Evolutionary conservation across 805 yeast genomes (phyloP), one percentile per base, ranked within the genome.

Genomic region (Candida insectorum): DNA sequence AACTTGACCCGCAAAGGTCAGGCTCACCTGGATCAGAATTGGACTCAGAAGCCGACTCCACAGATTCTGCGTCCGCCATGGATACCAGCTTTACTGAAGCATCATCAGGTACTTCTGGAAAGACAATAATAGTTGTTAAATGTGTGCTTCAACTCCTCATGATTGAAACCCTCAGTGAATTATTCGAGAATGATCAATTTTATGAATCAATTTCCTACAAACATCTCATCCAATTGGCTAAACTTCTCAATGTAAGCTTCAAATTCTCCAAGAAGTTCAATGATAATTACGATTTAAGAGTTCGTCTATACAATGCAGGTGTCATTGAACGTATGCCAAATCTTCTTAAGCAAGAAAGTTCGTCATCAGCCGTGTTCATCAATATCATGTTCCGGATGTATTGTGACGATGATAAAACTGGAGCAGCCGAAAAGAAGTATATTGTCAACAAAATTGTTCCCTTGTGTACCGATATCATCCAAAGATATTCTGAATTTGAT

Each of bases 321-420:
- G 81, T 88, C 25, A 91, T 89, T 60, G 95, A 87, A 50, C 81
- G 89, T 52, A 71, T 91, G 35, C 98, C 99, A 14, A 94, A 93
- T 48, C 63, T 93, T 48, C 65, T 89, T 48, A 85, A 85, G 48
- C 98, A 94, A 59, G 98, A 94, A 58, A 80, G 95, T 0, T 77
- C 87, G 22, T 79, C 96, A 0, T 81, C 95, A 1, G 91, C 95
- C 2, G 95, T 88, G 1, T 84, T 80, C 54, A 79, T 91, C 43
- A 79, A 81, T 48, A 73, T 89, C 28, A 69, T 85, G 68, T 85
- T 91, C 69, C 73, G 83, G 48, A 64, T 91, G 51, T 88, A 86
- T 56, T 75, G 83, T 40, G 87, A 82, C 51, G 67, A 69, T 11
- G 70, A 65, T 17, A 77, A 77, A 52, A 67, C 73, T 4, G 62